Base-by-base conservation (phyloP, 2,329 filamentous ascomycete genomes). In the Bipolaris cookei region DNA sequence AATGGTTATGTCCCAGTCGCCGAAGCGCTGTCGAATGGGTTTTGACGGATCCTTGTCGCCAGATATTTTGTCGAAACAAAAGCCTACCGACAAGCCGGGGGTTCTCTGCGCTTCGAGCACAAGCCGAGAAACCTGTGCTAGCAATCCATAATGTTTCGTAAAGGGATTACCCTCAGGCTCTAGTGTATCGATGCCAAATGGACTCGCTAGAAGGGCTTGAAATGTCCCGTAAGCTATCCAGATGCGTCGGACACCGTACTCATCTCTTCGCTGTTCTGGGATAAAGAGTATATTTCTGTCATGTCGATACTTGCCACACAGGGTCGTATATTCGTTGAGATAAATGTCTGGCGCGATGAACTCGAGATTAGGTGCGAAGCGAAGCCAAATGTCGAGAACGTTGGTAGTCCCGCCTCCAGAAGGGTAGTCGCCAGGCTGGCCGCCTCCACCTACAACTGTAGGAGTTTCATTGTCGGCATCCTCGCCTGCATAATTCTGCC, bases 261-360 rank as follows among this genome's bases (percentile, higher is more conserved):
- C 80, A 51, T 83, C 82, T 11, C 82, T 75, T 4, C 81, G 73
- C 62, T 84, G 82, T 68, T 84, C 82, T 0, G 82, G 82, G 35
- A 84, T 83, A 59, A 84, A 83, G 0, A 84, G 72, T 0, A 80
- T 75, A 59, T 83, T 79, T 10, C 70, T 66, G 3, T 75, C 68
- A 47, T 81, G 79, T 3, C 76, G 66, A 56, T 83, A 84, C 23
- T 79, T 75, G 10, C 61, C 64, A 54, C 82, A 84, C 0, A 79
- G 74, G 0, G 58, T 66, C 41, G 77, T 75, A 59, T 83, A 83
- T 35, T 82, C 76, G 58, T 82, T 78, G 16, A 83, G 76, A 58
- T 83, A 83, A 3, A 83, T 34, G 30, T 83, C 81, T 0, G 82
- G 82, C 0, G 78, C 73, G 14, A 83, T 70, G 16, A 83, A 78